Percentiles rank a stretch among this genome's conserved stretches.
Conservation (phyloP, 176 grass and related monocot species). For the Oryza glaberrima region DNA sequence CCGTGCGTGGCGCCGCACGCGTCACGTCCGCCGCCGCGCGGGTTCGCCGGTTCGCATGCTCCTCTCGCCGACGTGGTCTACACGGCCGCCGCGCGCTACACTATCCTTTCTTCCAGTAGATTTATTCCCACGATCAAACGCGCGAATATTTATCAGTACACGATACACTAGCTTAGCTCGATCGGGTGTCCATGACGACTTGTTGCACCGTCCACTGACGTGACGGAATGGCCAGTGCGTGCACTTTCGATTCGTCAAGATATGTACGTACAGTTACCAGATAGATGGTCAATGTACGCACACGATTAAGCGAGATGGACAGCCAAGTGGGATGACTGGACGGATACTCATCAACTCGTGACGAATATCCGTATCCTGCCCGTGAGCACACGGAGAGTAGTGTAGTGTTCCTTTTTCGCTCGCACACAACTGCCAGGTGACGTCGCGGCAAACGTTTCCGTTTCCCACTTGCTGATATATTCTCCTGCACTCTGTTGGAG, state of each 20-base stretch:
- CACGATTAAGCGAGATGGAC: neutral
- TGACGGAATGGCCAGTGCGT: constrained; percentile 28
- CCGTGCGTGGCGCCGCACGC: constrained; percentile 19
- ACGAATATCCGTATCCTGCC: neutral
- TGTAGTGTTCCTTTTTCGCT: too few relatives aligned
- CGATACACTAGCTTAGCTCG: neutral
- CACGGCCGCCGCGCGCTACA: constrained; percentile 6
- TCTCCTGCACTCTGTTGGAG: neutral
- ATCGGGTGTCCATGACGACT: neutral
- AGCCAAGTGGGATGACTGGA: neutral
- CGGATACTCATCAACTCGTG: neutral
- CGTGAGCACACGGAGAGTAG: neutral
- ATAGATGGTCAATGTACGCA: constrained; percentile 4
- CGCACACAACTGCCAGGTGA: neutral
- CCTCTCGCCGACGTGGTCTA: constrained; percentile 5
- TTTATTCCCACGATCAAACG: neutral
- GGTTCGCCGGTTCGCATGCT: neutral
- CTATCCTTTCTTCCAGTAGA: neutral
- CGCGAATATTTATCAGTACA: neutral
- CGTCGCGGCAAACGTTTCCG: neutral
- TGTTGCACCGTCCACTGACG: constrained; percentile 18
- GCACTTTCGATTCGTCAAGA: constrained; percentile 46
- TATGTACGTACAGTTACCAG: constrained; percentile 21
- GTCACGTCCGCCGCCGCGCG: constrained; percentile 37
- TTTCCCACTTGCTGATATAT: neutral